Conservation (phyloP, 2,329 filamentous ascomycete genomes). For the Xylariaceae sp. region DNA sequence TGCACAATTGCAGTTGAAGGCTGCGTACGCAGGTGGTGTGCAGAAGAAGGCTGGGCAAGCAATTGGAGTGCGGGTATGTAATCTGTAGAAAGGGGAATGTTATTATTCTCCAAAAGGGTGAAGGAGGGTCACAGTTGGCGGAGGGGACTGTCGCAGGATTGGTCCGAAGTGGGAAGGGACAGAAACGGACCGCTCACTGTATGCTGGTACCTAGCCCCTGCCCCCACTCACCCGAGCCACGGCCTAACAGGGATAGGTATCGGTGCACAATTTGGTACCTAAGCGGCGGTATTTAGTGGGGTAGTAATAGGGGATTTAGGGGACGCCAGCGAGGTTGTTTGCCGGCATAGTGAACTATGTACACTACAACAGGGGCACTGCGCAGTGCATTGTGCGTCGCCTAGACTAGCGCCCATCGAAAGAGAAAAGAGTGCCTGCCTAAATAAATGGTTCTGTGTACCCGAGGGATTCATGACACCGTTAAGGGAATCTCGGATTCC, state of each 20-base stretch:
- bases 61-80: constrained; percentile 2
- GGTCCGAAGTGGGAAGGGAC: constrained; percentile 10
- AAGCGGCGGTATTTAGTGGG: neutral
- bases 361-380: neutral
- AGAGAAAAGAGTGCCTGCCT: too few relatives aligned
- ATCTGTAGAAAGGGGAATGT: constrained; percentile 14
- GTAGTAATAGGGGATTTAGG: neutral
- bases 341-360: neutral
- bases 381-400: too few relatives aligned
- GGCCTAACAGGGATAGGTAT: constrained; percentile 6
- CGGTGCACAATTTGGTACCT: neutral
- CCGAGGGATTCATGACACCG: too few relatives aligned
- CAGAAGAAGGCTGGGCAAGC: constrained; percentile 12
- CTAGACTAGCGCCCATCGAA: too few relatives aligned
- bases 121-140: constrained; percentile 16
- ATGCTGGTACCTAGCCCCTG: constrained; percentile 3
- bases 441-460: too few relatives aligned
- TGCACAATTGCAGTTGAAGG: constrained; percentile 7
- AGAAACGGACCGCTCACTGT: constrained; percentile 1
- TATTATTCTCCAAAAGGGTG: constrained; percentile 19
- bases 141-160: constrained; percentile 16
- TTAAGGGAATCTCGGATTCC: too few relatives aligned
- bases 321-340: neutral
- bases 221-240: neutral
- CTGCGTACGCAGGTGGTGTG: constrained; percentile 4